Conservation (phyloP, 2,329 filamentous ascomycete genomes). For the Aspergillus fumigatus region DNA sequence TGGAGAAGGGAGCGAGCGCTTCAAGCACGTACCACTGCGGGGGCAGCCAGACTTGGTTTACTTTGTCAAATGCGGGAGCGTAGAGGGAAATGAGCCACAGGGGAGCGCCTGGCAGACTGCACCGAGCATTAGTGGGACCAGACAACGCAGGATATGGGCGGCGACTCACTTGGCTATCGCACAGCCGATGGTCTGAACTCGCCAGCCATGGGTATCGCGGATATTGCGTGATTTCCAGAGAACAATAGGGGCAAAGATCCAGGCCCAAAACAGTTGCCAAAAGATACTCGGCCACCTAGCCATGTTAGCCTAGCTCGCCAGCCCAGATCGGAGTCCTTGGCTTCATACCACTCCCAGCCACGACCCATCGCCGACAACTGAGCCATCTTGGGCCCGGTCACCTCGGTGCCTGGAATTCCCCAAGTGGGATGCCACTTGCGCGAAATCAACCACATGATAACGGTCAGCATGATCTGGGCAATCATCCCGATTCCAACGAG, state of each 20-base stretch:
- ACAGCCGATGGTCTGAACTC: slow-evolving; percentile 56
- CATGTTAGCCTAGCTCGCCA: background rate
- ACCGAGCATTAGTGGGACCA: background rate
- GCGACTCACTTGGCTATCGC: slow-evolving; percentile 42
- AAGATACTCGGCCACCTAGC: slow-evolving; percentile 26
- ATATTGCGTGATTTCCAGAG: slow-evolving; percentile 59
- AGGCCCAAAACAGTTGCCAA: slow-evolving; percentile 23
- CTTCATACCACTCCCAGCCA: slow-evolving; percentile 60
- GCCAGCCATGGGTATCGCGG: slow-evolving; percentile 63
- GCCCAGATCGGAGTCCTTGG: too few relatives aligned
- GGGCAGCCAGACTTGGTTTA: slow-evolving; percentile 56
- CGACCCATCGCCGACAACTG: slow-evolving; percentile 34
- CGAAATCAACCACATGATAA: slow-evolving; percentile 60
- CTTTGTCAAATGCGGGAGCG: slow-evolving; percentile 47
- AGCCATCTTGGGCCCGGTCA: slow-evolving; percentile 44
- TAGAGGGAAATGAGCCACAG: slow-evolving; percentile 60
- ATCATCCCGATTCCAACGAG: slow-evolving; percentile 52
- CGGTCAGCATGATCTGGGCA: slow-evolving; percentile 55
- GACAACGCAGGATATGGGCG: background rate
- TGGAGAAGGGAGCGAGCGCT: background rate
- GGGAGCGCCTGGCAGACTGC: slow-evolving; percentile 59
- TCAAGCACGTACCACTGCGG: slow-evolving; percentile 54
- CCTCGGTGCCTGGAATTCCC: slow-evolving; percentile 49
- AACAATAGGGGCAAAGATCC: slow-evolving; percentile 28
- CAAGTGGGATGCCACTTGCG: slow-evolving; percentile 58